These are phyloP conservation scores for Blepharisma undulans DNA, from an alignment of 169 alveolate genomes.

Conservation along the genomic window DNA sequence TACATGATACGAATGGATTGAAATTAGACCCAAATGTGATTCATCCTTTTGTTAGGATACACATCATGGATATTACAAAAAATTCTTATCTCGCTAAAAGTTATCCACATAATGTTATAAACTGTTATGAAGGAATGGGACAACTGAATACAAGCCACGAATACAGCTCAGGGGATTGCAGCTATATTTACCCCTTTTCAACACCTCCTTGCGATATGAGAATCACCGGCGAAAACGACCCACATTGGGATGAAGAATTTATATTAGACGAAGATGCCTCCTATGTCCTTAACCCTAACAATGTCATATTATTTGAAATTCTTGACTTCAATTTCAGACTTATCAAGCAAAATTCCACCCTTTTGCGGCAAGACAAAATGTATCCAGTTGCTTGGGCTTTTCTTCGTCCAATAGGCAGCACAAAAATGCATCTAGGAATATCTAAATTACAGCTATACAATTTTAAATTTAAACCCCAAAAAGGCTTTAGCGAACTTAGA, in stretches of 20 bases:
- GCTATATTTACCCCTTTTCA: slow-evolving; percentile 67
- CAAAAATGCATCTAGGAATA: slow-evolving; percentile 63
- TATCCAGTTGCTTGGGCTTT: slow-evolving; percentile 83
- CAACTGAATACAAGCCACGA: slow-evolving; percentile 47
- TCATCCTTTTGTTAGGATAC: slow-evolving; percentile 82
- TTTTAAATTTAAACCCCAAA: slow-evolving; percentile 55
- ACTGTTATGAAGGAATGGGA: slow-evolving; percentile 11
- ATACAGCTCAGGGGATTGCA: slow-evolving; percentile 44
- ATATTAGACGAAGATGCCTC: slow-evolving; percentile 64
- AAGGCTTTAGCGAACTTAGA: slow-evolving; percentile 44
- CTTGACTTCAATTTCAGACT: slow-evolving; percentile 71
- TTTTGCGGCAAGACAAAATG: slow-evolving; percentile 54
- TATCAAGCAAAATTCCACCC: slow-evolving; percentile 46
- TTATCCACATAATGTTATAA: slow-evolving; percentile 35
- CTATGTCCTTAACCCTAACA: slow-evolving; percentile 54
- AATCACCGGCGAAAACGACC: slow-evolving; percentile 72
- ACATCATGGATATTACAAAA: slow-evolving; percentile 65
- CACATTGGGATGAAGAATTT: slow-evolving; percentile 74
- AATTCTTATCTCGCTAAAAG: slow-evolving; percentile 66
- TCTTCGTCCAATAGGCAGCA: slow-evolving; percentile 73
- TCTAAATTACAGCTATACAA: slow-evolving; percentile 69
- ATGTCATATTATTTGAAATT: slow-evolving; percentile 73
- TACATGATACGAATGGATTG: slow-evolving; percentile 63
- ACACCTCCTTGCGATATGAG: slow-evolving; percentile 78
- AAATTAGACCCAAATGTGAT: slow-evolving; percentile 66